Percentiles rank a stretch among this genome's conserved stretches.
These are phyloP conservation scores for Actinomucor elegans DNA, from an alignment of 371 early-diverging fungal species.

Conservation along the genomic window DNA sequence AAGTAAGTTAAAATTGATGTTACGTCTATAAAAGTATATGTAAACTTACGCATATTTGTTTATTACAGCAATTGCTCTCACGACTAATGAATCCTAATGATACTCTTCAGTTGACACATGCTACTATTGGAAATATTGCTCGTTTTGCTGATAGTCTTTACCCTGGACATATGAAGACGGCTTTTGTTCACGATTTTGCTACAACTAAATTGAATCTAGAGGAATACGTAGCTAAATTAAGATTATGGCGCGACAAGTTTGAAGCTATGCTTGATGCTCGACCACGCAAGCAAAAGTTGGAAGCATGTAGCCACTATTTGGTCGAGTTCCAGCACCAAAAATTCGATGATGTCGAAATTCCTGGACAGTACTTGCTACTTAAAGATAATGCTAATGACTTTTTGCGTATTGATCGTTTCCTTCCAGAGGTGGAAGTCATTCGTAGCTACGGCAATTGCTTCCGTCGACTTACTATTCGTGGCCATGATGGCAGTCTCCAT, in stretches of 20 bases:
- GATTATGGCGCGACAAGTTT: conserved; percentile 88
- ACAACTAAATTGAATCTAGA: conserved; percentile 73
- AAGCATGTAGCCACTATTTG: conserved; percentile 85
- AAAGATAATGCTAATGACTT: conserved; percentile 89
- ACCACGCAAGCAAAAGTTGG: conserved; percentile 77
- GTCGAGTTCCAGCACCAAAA: conserved; percentile 97
- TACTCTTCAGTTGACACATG: conserved; percentile 60
- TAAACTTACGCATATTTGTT: too few relatives aligned
- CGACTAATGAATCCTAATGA: conserved; percentile 62
- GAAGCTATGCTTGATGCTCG: conserved; percentile 81
- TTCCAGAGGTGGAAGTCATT: conserved; percentile 82
- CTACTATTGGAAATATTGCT: conserved; percentile 77
- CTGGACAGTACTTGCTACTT: conserved; percentile 91
- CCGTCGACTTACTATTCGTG: conserved; percentile 83
- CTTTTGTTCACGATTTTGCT: conserved; percentile 91
- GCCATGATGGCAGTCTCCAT: conserved; percentile 86
- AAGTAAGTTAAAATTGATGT: conserved; percentile 47
- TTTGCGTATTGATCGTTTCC: conserved; percentile 91
- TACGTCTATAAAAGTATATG: background rate
- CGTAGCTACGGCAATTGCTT: conserved; percentile 74
- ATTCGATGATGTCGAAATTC: conserved; percentile 97
- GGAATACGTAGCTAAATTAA: conserved; percentile 79
- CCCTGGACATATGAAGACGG: conserved; percentile 74
- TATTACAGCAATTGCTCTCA: conserved; percentile 55
- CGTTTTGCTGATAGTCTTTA: conserved; percentile 85